phyloP scores from a whole-genome alignment of 805 yeast genomes.

The Scheffersomyces amazonensis region DNA sequence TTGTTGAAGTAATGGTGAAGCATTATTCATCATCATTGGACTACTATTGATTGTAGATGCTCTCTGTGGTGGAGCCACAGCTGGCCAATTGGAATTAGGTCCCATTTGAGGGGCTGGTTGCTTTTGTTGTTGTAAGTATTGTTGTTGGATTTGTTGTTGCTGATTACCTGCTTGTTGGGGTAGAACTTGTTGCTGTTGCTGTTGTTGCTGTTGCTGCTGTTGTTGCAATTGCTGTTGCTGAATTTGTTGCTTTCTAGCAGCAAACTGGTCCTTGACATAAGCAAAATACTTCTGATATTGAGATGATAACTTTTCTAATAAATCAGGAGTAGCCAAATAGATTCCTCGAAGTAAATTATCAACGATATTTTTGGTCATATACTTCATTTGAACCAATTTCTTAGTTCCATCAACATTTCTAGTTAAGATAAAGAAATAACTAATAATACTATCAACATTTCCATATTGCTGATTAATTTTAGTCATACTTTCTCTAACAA shows the following conservation, averaged over 20 bases:
- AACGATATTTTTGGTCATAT: constrained; percentile 72
- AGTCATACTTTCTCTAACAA: constrained; percentile 52
- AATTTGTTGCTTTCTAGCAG: constrained; percentile 32
- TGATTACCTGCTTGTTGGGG: constrained; percentile 3
- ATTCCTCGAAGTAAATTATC: constrained; percentile 65
- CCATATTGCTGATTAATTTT: constrained; percentile 59
- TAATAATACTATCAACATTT: constrained; percentile 71
- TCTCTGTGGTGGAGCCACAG: constrained; percentile 5
- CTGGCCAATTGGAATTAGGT: constrained; percentile 12
- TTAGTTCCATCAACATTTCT: constrained; percentile 73
- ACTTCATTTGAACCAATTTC: constrained; percentile 72
- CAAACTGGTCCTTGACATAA: constrained; percentile 65
- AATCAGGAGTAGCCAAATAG: constrained; percentile 69
- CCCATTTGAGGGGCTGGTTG: constrained; percentile 5
- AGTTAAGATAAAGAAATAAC: constrained; percentile 74
- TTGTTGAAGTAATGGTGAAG: constrained; percentile 15
- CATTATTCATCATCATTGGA: constrained; percentile 18
- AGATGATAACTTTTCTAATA: constrained; percentile 63
- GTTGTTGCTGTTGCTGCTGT: constrained; percentile 2
- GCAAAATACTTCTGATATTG: constrained; percentile 76
- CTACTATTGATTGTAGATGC: constrained; percentile 15
- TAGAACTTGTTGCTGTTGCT: constrained; percentile 8
- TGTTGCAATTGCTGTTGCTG: constrained; percentile 1
- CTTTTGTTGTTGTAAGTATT: constrained; percentile 1
- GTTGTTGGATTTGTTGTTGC: constrained; percentile 1